Evolutionary conservation across 495 filamentous ascomycete species (phyloP), one percentile per base, ranked within the genome.

Genomic region (Aspergillus leporis): DNA sequence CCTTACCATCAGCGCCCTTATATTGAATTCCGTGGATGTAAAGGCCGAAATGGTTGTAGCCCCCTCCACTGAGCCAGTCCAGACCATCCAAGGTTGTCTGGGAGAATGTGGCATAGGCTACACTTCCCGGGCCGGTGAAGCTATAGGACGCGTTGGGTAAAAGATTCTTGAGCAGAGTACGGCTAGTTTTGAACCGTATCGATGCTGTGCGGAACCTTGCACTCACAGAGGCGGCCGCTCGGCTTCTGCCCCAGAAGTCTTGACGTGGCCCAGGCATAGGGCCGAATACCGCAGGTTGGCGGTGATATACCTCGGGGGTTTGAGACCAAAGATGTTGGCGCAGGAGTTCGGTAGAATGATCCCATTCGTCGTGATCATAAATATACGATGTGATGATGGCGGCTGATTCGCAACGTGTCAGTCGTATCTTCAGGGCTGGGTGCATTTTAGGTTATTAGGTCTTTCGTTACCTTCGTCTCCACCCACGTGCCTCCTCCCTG

Each of bases 21-120:
- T 84, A 85, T 58, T 83, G 71, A 19, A 86, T 79, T 0, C 78
- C 83, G 58, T 87, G 81, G 36, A 87, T 75, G 56, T 83, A 83
- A 13, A 87, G 73, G 1, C 81, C 80, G 5, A 84, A 59, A 46
- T 81, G 78, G n/a, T 72, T 77, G 61, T 85, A 86, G 8, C 83
- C 83, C 10, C 68, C 66, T 7, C 82, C 81, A 4, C 77, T 82
- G 4, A 85, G 76, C 82, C 82, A 85, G 56, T 74, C 65, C 79
- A 85, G 78, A 0, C 77, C 74, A 34, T 73, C 66, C 6, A 85
- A 65, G 3, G 73, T 81, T 6, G 78, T 81, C 34, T 73, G 69
- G 2, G 69, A 75, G 66, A 84, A 79, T 46, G 67, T 78, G 2
- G 83, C 83, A 28, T 74, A 75, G 19, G 77, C 80, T 0, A 82